phyloP scores from a whole-genome alignment of 2,329 filamentous ascomycete species.

The Camillea tinctor region DNA sequence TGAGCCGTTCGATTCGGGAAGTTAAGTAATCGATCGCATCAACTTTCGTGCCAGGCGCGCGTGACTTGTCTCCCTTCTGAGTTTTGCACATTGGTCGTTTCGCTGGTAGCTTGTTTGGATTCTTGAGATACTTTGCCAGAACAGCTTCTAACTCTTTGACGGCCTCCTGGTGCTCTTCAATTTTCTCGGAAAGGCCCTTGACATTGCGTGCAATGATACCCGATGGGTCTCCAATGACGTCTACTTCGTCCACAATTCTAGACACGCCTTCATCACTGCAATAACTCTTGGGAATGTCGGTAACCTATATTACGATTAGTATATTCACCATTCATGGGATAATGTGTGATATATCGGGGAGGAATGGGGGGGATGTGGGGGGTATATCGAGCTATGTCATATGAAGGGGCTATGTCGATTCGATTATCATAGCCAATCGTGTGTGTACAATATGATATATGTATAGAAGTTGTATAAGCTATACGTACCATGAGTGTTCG shows the following conservation, averaged over 20 bases:
- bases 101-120: constrained; percentile 73
- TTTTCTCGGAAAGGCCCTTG: constrained; percentile 79
- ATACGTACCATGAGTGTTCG: constrained; percentile 58
- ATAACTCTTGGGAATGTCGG: constrained; percentile 72
- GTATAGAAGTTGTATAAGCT: neutral
- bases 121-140: constrained; percentile 83
- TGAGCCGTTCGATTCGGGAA: constrained; percentile 74
- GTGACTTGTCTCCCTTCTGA: constrained; percentile 71
- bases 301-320: constrained; percentile 56
- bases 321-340: neutral
- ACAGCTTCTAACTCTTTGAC: constrained; percentile 79
- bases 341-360: neutral
- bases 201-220: constrained; percentile 80
- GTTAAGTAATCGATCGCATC: constrained; percentile 93
- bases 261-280: constrained; percentile 82
- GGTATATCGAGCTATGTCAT: neutral
- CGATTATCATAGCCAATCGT: neutral
- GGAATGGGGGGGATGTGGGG: neutral
- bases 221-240: constrained; percentile 40
- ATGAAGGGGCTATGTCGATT: too few species aligned
- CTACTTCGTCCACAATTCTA: constrained; percentile 35
- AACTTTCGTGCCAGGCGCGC: constrained; percentile 65
- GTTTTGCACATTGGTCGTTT: constrained; percentile 75
- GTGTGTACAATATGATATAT: neutral
- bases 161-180: constrained; percentile 74